Conservation (phyloP, 164 flowering plant genomes). For the Annona cherimola region DNA sequence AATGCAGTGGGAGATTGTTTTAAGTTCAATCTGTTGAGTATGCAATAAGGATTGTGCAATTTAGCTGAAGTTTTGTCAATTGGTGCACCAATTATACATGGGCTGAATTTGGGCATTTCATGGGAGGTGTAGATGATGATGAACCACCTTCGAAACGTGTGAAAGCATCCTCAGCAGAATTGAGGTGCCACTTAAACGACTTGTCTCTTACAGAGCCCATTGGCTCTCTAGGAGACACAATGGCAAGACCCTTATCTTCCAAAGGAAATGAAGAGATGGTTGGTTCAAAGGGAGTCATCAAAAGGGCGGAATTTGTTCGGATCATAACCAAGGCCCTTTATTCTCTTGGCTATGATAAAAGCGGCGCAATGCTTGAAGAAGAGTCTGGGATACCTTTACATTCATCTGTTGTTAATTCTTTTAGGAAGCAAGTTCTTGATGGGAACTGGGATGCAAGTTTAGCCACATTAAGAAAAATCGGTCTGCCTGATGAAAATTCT, state of each 20-base stretch:
- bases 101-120: constrained; percentile 83
- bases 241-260: constrained; percentile 66
- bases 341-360: constrained; percentile 65
- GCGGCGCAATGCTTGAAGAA: constrained; percentile 72
- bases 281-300: constrained; percentile 65
- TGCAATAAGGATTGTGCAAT: not conserved
- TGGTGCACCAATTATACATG: constrained; percentile 38
- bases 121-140: constrained; percentile 87
- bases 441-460: constrained; percentile 77
- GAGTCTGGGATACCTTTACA: constrained; percentile 83
- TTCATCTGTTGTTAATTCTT: constrained; percentile 44
- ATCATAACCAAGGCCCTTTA: constrained; percentile 68
- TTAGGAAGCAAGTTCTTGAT: constrained; percentile 56
- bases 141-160: constrained; percentile 82
- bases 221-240: constrained; percentile 47
- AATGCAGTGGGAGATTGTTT: constrained; percentile 7
- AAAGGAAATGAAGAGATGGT: constrained; percentile 56
- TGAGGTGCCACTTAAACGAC: constrained; percentile 35
- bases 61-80: constrained; percentile 6
- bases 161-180: constrained; percentile 45
- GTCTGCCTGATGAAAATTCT: constrained; percentile 39
- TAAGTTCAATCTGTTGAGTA: not conserved
- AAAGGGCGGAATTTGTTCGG: constrained; percentile 59
- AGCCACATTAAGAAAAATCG: constrained; percentile 49
- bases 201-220: constrained; percentile 33